Base-by-base conservation (phyloP, 345 rosid genomes). In the Viola odorata region DNA sequence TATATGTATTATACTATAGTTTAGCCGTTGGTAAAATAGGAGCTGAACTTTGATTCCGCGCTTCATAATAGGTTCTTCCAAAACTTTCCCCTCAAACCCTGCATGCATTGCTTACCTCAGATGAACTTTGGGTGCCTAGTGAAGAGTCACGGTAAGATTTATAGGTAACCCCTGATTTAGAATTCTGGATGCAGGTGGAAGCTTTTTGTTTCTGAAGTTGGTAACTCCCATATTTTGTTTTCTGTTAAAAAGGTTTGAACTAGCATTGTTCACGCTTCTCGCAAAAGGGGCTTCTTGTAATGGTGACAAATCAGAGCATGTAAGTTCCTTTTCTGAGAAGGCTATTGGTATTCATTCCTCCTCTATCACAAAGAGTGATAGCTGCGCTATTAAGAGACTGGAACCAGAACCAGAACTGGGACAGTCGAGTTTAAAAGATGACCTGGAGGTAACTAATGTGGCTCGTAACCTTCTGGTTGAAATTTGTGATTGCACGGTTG, bases 71-170 rank as follows among this genome's bases (percentile, higher is more conserved):
- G 98, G 88, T 92, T 74, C 94, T 92, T 63, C 89, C 98, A 50
- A 92, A 85, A 70, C 85, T 89, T 75, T 89, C 98, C 41, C 80
- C 94, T 58, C 96, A 87, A 75, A 89, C 96, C 66, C 69, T 89
- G 77, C 96, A 80, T 78, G 91, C 96, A 23, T 78, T 92, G 82
- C 79, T 89, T 75, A 92, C 98, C 39, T 89, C 98, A 49, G 95
- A 92, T 79, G 95, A 87, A 72, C 67, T 92, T 45, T 92, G 96
- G 96, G 87, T 92, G 56, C 85, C 87, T 41, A 87, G 83, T 58
- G 98, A 92, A 84, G 98, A 87, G 78, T 84, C 84, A 78, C 80
- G 97, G 98, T 92, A 82, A 60, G 84, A 48, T 53, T 50, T 75
- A 47, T 65, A n/a, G 44, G 65, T 41, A 61, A 42, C 17, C 32